phyloP scores from a whole-genome alignment of 2,329 filamentous ascomycete species.

The Aspergillus fischeri region DNA sequence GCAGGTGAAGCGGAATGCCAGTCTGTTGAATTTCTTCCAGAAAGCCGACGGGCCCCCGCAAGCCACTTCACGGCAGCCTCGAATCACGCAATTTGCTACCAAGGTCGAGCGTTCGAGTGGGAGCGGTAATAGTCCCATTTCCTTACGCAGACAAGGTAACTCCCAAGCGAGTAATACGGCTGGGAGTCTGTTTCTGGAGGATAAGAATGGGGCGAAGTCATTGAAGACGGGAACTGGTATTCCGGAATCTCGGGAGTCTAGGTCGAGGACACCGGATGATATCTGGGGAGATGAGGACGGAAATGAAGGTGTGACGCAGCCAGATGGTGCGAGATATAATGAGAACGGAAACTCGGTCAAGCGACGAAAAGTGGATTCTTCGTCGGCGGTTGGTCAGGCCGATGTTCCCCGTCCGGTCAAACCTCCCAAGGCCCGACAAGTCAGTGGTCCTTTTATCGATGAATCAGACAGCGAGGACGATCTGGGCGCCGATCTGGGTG shows the following conservation, averaged over 20 bases:
- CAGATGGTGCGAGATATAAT: slow-evolving; percentile 25
- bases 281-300: slow-evolving; percentile 31
- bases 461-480: slow-evolving; percentile 54
- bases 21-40: slow-evolving; percentile 71
- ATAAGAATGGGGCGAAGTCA: slow-evolving; percentile 20
- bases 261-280: slow-evolving; percentile 31
- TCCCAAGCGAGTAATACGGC: slow-evolving; percentile 7
- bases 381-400: background rate
- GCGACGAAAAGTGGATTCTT: slow-evolving; percentile 28
- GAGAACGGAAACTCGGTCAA: slow-evolving; percentile 31
- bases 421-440: slow-evolving; percentile 10
- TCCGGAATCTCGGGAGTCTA: slow-evolving; percentile 2
- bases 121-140: slow-evolving; percentile 10
- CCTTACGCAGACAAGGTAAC: slow-evolving; percentile 8
- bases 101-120: slow-evolving; percentile 28
- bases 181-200: slow-evolving; percentile 35
- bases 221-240: background rate
- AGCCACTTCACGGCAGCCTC: slow-evolving; percentile 47
- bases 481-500: slow-evolving; percentile 32
- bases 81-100: slow-evolving; percentile 49
- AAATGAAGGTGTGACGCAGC: slow-evolving; percentile 2
- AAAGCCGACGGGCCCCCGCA: slow-evolving; percentile 56
- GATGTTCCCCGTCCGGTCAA: background rate
- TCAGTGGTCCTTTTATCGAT: slow-evolving; percentile 39
- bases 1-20: slow-evolving; percentile 49